Percentiles rank a stretch among this genome's conserved stretches.
phyloP scores from a whole-genome alignment of 2,329 filamentous ascomycete genomes.

The Penicillium sp. region DNA sequence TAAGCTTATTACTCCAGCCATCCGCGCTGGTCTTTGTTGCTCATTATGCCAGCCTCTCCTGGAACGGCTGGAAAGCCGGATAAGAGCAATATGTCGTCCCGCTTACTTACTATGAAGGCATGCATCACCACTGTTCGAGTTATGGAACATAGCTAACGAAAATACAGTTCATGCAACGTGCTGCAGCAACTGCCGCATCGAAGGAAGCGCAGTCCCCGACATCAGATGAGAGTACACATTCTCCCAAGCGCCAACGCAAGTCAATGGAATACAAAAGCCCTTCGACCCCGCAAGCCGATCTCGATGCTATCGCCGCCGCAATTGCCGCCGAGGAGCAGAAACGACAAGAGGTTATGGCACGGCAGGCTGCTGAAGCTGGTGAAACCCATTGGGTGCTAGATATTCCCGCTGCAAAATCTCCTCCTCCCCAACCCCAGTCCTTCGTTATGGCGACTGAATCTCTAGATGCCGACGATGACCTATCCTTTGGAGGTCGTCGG shows the following conservation, averaged over 20 bases:
- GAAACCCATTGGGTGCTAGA: slow-evolving; percentile 48
- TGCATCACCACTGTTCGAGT: not conserved
- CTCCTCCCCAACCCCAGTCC: slow-evolving; percentile 24
- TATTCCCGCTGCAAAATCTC: slow-evolving; percentile 19
- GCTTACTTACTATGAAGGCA: slow-evolving; percentile 86
- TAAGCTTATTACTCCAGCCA: not conserved
- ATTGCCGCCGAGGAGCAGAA: slow-evolving; percentile 44
- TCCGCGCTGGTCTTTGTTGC: not conserved
- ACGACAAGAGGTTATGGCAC: slow-evolving; percentile 39
- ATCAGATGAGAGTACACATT: slow-evolving; percentile 46
- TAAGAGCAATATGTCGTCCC: slow-evolving; percentile 73
- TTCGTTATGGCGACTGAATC: slow-evolving; percentile 35
- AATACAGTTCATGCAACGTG: slow-evolving; percentile 81
- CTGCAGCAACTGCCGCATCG: slow-evolving; percentile 60
- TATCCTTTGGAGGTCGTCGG: slow-evolving; percentile 33
- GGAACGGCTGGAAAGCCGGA: slow-evolving; percentile 57
- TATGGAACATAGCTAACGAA: slow-evolving; percentile 2
- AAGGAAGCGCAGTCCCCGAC: slow-evolving; percentile 43
- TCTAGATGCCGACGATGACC: slow-evolving; percentile 34
- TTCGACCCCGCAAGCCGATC: slow-evolving; percentile 32
- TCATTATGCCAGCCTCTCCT: slow-evolving; percentile 33
- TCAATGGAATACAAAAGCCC: slow-evolving; percentile 25
- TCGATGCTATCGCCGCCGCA: slow-evolving; percentile 42
- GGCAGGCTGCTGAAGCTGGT: slow-evolving; percentile 44
- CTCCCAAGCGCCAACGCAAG: slow-evolving; percentile 38